A percentile compares a stretch with the other conserved stretches of the same genome.
Evolutionary conservation across 2,329 filamentous ascomycete genomes (phyloP).

Genomic region (Paramyrothecium sp.): DNA sequence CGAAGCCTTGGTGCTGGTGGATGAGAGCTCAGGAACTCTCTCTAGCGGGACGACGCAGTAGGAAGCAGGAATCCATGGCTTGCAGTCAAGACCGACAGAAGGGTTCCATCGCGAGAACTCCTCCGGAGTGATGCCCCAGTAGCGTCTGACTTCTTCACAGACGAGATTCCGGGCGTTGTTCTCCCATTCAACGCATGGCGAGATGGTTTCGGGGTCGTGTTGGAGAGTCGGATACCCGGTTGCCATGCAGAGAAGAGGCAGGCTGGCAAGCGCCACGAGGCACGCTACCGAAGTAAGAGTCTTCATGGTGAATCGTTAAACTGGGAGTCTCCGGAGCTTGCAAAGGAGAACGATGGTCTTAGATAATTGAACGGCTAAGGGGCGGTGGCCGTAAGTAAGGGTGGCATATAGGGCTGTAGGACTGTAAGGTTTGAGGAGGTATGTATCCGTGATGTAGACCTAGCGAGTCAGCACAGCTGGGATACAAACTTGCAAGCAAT

Average conservation of each 20-base stretch:
- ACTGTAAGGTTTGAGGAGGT: too few species aligned
- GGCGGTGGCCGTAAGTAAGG: too few species aligned
- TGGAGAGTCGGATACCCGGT: not conserved
- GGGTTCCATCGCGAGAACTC: conserved; percentile 17
- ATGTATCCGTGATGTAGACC: too few species aligned
- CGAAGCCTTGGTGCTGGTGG: conserved; percentile 4
- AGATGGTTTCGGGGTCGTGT: conserved; percentile 3
- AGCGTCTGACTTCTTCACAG: conserved; percentile 9
- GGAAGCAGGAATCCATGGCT: conserved; percentile 13
- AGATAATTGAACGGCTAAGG: too few species aligned
- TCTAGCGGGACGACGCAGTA: conserved; percentile 20
- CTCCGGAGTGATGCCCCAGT: conserved; percentile 9
- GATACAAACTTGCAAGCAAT: too few species aligned
- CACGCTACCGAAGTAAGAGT: not conserved
- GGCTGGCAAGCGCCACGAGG: not conserved
- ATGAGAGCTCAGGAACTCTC: conserved; percentile 6
- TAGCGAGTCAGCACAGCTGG: too few species aligned
- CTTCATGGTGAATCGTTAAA: too few species aligned
- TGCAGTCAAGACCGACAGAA: conserved; percentile 17
- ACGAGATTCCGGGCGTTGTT: conserved; percentile 7
- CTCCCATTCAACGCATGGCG: conserved; percentile 7
- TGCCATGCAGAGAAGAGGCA: not conserved
- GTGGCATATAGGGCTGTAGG: too few species aligned
- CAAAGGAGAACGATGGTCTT: too few species aligned
- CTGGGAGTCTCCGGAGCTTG: too few species aligned